Base-by-base conservation (phyloP, 2,329 filamentous ascomycete genomes). In the Trichoderma koningii region DNA sequence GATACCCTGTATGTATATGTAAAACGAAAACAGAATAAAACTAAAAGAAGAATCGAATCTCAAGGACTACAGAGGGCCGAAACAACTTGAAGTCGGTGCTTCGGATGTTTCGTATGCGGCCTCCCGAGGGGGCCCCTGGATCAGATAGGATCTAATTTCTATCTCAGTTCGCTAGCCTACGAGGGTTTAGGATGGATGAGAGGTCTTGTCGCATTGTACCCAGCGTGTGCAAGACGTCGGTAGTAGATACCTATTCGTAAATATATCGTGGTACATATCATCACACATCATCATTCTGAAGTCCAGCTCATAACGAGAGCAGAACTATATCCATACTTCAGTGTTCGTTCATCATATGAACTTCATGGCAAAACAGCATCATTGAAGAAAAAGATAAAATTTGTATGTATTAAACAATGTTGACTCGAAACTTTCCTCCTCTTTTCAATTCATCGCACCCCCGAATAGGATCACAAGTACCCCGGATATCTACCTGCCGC, bases 81-180 rank as follows among this genome's bases (percentile, higher is more conserved):
- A 23, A 23, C 21, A 23, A 23, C 21, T 23, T 3, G 21, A n/a
- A 23, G 38, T 38, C 19, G 15, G 26, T 53, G 38, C 57, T 28
- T 55, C 50, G 60, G 51, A 44, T 55, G 60, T 63, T 63, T 63
- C 60, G 55, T 47, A 50, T 63, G 41, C 34, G 45, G 38, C n/a
- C n/a, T 47, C 48, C 60, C 60, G 51, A 47, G 42, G 19, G 12
- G 42, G n/a, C 12, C 26, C 15, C n/a, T 42, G 30, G 41, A 55
- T 55, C 38, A 55, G 60, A 63, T 63, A 26, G 47, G 42, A 34
- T 55, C 28, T 48, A 7, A 14, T 7, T 42, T 34, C 30, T 19
- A 10, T 28, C 19, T 15, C 6, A 34, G 15, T 1, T 1, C 12
- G 21, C 44, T 12, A 26, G 14, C 30, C 7, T 5, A 26, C 10